Evolutionary conservation across 2,329 filamentous ascomycete species (phyloP), one percentile per base, ranked within the genome.

Genomic region (Biscogniauxia marginata): DNA sequence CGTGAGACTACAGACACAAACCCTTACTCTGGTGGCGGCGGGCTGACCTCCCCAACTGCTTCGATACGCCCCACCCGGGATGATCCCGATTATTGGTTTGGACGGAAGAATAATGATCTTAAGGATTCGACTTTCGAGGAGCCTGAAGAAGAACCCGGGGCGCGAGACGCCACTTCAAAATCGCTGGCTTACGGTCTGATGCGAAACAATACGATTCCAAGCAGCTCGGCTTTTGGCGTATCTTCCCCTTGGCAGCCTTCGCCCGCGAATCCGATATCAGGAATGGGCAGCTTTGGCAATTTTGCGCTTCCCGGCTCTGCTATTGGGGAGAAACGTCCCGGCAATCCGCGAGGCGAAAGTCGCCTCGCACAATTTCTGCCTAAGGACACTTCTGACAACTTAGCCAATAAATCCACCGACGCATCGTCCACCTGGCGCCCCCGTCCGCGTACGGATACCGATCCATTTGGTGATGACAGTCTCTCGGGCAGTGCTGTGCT

Each of bases 201-300:
- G 59, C 81, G 85, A 39, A 79, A 76, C 64, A 85, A 82, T 61
- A 84, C 83, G 24, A 74, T 76, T 6, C 56, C 65, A 22, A 78
- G 79, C n/a, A 74, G 72, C 24, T 66, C 75, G 1, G 75, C 71
- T 3, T 78, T 82, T 60, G 77, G 75, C 20, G 67, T 69, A 46
- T 54, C 73, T n/a, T 77, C 79, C 9, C 73, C 79, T 1, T 82
- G 80, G 79, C 75, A 75, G 22, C 63, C 72, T 18, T 64, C 73
- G 7, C 66, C 81, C 20, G 75, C 82, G 24, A 80, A 83, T 13
- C 80, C 84, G 20, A 82, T 84, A 64, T 82, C 87, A 6, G 84
- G 86, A 1, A 89, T 93, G 79, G 92, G 93, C 30, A 87, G 87
- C 20, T 99, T 99, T 74, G 93, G 93, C 9, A 95, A 87, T 67